Evolutionary conservation across 2,329 filamentous ascomycete species (phyloP).

Genomic region (Byssothecium circinans): DNA sequence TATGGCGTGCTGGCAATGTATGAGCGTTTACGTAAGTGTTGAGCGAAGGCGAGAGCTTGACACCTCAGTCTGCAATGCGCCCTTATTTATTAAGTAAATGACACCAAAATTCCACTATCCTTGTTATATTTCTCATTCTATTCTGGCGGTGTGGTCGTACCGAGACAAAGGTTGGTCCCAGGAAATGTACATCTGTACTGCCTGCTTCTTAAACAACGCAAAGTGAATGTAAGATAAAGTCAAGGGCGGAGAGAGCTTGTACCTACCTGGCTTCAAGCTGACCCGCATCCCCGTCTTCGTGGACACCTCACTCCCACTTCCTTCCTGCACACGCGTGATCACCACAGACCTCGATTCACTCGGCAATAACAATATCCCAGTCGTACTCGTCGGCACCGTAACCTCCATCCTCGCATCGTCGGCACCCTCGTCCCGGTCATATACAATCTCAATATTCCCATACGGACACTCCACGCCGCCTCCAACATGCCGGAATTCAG

Average conservation of each 20-base stretch:
- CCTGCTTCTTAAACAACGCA: too few species aligned
- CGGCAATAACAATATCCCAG: slow-evolving; percentile 17
- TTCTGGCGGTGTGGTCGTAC: too few species aligned
- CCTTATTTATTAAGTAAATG: too few species aligned
- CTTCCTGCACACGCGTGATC: slow-evolving; percentile 1
- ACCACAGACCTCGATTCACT: slow-evolving; percentile 12
- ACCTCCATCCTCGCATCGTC: slow-evolving; percentile 18
- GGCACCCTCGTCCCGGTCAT: slow-evolving; percentile 6
- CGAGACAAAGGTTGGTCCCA: too few species aligned
- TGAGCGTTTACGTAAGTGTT: neutral
- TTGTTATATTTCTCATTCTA: too few species aligned
- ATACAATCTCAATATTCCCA: slow-evolving; percentile 38
- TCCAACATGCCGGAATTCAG: slow-evolving; percentile 46
- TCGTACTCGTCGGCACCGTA: slow-evolving; percentile 27
- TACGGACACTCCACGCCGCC: slow-evolving; percentile 47
- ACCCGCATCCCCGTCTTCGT: slow-evolving; percentile 9
- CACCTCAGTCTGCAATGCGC: neutral
- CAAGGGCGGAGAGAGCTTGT: too few species aligned
- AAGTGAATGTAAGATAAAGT: too few species aligned
- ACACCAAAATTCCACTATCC: too few species aligned
- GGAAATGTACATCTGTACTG: too few species aligned
- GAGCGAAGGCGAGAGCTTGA: neutral
- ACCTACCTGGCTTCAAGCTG: slow-evolving; percentile 11
- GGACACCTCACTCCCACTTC: neutral
- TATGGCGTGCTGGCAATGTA: neutral